Evolutionary conservation across 352 stramenopile genomes (phyloP).

Genomic region (Hyphochytrium catenoides): DNA sequence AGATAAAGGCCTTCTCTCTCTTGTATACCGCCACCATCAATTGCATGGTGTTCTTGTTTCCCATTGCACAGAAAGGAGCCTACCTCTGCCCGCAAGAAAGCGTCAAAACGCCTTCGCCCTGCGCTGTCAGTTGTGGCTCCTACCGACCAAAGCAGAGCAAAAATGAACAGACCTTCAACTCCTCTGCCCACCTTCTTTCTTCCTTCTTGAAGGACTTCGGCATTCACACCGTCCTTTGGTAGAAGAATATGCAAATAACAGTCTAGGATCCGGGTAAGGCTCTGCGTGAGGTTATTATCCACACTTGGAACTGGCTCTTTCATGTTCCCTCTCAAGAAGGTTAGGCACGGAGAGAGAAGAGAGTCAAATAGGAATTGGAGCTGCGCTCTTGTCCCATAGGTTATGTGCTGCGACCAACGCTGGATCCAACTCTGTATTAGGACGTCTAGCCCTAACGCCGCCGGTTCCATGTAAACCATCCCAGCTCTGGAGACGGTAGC

Average conservation of each 20-base stretch:
- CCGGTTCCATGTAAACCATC: conserved; percentile 90
- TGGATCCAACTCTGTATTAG: conserved; percentile 57
- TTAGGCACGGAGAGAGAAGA: conserved; percentile 46
- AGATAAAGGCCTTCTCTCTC: too few species aligned
- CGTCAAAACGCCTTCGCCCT: conserved; percentile 53
- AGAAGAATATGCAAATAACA: conserved; percentile 55
- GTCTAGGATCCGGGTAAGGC: conserved; percentile 69
- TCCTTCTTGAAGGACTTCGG: conserved; percentile 37
- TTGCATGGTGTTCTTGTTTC: too few species aligned
- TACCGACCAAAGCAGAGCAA: conserved; percentile 72
- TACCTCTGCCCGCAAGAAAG: conserved; percentile 60
- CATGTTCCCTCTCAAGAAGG: conserved; percentile 58
- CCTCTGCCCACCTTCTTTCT: conserved; percentile 56
- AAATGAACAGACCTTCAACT: conserved; percentile 70
- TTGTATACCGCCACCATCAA: too few species aligned
- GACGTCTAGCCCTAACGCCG: conserved; percentile 65
- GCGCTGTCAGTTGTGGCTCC: conserved; percentile 63
- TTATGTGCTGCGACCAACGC: not conserved
- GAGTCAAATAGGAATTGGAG: conserved; percentile 59
- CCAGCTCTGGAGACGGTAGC: conserved; percentile 76
- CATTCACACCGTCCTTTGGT: conserved; percentile 23
- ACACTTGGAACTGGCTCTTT: conserved; percentile 74
- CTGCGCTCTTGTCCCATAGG: conserved; percentile 4
- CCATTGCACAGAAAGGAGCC: conserved; percentile 8
- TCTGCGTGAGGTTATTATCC: conserved; percentile 66